phyloP scores from a whole-genome alignment of 768 basidiomycete genomes.

The Stropharia rugosoannulata region DNA sequence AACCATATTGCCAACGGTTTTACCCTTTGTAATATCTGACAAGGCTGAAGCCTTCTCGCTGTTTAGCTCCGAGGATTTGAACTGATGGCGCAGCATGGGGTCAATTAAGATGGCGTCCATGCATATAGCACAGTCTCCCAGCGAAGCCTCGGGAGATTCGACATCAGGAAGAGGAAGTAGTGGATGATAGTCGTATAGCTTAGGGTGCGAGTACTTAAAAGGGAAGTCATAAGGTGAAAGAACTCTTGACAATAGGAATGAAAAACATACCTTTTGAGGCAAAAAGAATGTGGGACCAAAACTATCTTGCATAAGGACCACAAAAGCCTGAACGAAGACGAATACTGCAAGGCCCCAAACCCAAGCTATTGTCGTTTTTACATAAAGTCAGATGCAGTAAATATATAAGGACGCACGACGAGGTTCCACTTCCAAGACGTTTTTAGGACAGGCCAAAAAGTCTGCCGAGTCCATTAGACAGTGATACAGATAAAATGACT shows the following conservation, averaged over 20 bases:
- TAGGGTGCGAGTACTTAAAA: constrained; percentile 55
- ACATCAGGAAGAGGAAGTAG: constrained; percentile 67
- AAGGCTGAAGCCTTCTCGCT: constrained; percentile 15
- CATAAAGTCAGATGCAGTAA: background rate
- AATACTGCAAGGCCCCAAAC: constrained; percentile 54
- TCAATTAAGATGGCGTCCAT: constrained; percentile 81
- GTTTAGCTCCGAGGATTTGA: constrained; percentile 34
- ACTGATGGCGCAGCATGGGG: constrained; percentile 32
- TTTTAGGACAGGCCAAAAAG: constrained; percentile 79
- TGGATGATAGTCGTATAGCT: constrained; percentile 86
- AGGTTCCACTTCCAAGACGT: constrained; percentile 80
- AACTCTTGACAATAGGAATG: background rate
- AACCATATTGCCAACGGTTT: constrained; percentile 32
- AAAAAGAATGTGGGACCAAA: constrained; percentile 87
- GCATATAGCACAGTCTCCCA: constrained; percentile 91
- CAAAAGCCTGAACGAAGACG: constrained; percentile 57
- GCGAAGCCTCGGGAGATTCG: constrained; percentile 71
- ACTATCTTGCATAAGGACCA: constrained; percentile 69
- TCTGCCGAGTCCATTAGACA: constrained; percentile 44
- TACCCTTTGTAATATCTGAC: constrained; percentile 18
- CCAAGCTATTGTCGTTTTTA: constrained; percentile 49
- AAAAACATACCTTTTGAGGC: constrained; percentile 54
- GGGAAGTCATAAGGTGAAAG: background rate
- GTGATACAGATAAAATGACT: background rate
- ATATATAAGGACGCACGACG: constrained; percentile 46